Conservation (phyloP, 2,329 filamentous ascomycete species). For the Ophiostoma piceae region DNA sequence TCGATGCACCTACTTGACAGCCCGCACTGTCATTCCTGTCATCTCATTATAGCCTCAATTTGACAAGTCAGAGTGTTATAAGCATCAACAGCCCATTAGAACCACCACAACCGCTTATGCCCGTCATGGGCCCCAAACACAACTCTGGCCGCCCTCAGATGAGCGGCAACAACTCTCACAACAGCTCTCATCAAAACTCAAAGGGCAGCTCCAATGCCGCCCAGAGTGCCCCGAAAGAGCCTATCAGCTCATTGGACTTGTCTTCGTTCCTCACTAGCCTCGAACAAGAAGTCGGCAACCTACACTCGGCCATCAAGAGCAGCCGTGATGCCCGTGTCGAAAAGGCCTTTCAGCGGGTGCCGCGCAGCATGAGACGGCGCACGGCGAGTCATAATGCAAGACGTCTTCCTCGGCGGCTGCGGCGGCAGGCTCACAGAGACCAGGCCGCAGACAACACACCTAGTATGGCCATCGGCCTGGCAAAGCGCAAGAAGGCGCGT, state of each 20-base stretch:
- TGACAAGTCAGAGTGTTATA: not conserved
- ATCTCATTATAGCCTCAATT: not conserved
- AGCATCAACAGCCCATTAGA: not conserved
- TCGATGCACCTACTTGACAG: not conserved
- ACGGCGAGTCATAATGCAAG: conserved; percentile 96
- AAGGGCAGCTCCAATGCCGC: not conserved
- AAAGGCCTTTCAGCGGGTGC: conserved; percentile 76
- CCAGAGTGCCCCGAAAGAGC: not conserved
- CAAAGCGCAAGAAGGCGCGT: conserved; percentile 45
- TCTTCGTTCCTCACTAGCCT: conserved; percentile 78
- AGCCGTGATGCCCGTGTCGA: conserved; percentile 54
- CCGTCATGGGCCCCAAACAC: conserved; percentile 6
- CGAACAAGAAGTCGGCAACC: conserved; percentile 80
- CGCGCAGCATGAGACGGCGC: conserved; percentile 73
- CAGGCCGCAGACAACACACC: conserved; percentile 91
- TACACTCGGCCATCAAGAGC: conserved; percentile 75
- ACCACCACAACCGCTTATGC: not conserved
- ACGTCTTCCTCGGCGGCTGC: conserved; percentile 73
- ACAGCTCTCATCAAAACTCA: not conserved
- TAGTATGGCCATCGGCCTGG: conserved; percentile 51
- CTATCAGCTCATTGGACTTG: conserved; percentile 76
- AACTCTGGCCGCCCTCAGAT: not conserved
- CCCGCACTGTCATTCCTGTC: not conserved
- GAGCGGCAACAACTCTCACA: not conserved
- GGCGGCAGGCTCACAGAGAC: conserved; percentile 62